Evolutionary conservation across 2,329 filamentous ascomycete species (phyloP).

Genomic region (Aureobasidium lini): DNA sequence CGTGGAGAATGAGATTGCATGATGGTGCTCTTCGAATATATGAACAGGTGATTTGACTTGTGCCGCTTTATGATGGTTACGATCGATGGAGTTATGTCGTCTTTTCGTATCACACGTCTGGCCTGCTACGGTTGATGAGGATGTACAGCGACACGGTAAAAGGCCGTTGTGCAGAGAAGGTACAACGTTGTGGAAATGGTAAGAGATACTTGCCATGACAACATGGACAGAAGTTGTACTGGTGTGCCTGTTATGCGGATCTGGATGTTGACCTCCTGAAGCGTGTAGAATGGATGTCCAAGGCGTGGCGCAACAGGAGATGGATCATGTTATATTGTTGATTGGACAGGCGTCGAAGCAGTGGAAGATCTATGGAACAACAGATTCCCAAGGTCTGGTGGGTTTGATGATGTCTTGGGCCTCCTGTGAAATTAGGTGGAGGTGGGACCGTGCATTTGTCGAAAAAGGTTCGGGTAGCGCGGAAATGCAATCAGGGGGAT

Average conservation of each 20-base stretch:
- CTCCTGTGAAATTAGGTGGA: neutral
- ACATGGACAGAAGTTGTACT: neutral
- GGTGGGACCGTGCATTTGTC: neutral
- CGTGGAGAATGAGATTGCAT: neutral
- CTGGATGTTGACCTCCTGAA: neutral
- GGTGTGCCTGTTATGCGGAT: neutral
- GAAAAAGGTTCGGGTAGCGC: conserved; percentile 6
- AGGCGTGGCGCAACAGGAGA: neutral
- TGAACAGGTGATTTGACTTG: conserved; percentile 2
- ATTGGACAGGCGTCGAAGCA: neutral
- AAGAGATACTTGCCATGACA: conserved; percentile 10
- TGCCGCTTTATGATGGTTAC: neutral
- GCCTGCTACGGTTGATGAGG: neutral
- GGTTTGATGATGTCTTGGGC: neutral
- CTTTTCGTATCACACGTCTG: neutral
- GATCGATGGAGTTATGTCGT: neutral
- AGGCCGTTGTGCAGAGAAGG: neutral
- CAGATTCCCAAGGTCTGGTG: neutral
- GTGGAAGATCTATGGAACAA: neutral
- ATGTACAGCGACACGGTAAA: conserved; percentile 5
- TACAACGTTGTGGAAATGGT: neutral
- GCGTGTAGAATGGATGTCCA: neutral
- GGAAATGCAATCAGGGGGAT: conserved; percentile 8
- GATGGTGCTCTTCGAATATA: neutral
- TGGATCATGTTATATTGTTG: neutral